These are phyloP conservation scores for Cynara cardunculus DNA, from an alignment of 129 eudicot species.

Conservation along the genomic window DNA sequence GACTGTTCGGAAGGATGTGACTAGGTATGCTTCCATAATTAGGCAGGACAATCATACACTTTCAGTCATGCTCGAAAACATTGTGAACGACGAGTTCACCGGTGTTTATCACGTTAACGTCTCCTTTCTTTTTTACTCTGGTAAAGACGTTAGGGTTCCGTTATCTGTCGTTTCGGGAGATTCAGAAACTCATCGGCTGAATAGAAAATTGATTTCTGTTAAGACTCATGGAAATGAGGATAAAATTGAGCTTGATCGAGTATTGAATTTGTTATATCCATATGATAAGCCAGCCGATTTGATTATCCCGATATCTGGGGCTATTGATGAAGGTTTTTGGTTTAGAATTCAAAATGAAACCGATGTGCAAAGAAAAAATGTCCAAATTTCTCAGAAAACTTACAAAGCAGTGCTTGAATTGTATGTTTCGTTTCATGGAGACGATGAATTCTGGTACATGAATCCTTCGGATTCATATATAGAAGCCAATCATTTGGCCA, in stretches of 20 bases:
- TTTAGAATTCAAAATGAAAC: slow-evolving; percentile 51
- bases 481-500: slow-evolving; percentile 30
- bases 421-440: slow-evolving; percentile 65
- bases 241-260: not conserved
- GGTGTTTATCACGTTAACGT: slow-evolving; percentile 56
- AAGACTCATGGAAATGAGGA: not conserved
- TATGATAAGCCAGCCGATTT: slow-evolving; percentile 54
- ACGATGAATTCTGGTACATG: slow-evolving; percentile 81
- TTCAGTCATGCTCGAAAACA: slow-evolving; percentile 70
- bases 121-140: slow-evolving; percentile 35
- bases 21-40: slow-evolving; percentile 51
- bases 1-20: slow-evolving; percentile 61
- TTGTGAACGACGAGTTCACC: slow-evolving; percentile 50
- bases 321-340: slow-evolving; percentile 47
- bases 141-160: not conserved
- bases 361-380: slow-evolving; percentile 19
- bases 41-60: slow-evolving; percentile 25
- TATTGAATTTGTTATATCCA: slow-evolving; percentile 8
- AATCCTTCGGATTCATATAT: slow-evolving; percentile 63
- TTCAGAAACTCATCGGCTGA: not conserved
- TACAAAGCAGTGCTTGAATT: slow-evolving; percentile 59
- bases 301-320: slow-evolving; percentile 50
- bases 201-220: slow-evolving; percentile 37
- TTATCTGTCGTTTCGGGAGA: not conserved
- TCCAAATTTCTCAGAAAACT: slow-evolving; percentile 38